These are phyloP conservation scores for Hypoxylon sp. DNA, from an alignment of 2,329 filamentous ascomycete genomes.

Conservation along the genomic window DNA sequence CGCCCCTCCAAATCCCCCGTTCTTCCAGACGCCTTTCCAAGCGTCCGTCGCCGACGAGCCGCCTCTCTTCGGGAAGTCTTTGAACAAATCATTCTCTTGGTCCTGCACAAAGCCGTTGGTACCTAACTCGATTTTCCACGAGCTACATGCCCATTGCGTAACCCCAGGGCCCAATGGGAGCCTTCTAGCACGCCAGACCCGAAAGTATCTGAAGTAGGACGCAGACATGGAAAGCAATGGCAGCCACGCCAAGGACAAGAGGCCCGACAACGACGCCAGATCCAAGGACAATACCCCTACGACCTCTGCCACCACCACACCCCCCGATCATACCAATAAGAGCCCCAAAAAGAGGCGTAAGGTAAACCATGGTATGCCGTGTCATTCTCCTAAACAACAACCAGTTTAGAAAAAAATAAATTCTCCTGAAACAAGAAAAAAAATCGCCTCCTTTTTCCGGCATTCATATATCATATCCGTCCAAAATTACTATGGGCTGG, in stretches of 20 bases:
- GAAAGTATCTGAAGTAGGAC: conserved; percentile 47
- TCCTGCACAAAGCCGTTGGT: conserved; percentile 58
- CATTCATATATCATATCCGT: conserved; percentile 43
- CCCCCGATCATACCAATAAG: conserved; percentile 54
- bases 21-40: conserved; percentile 22
- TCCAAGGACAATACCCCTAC: conserved; percentile 52
- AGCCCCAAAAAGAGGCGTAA: conserved; percentile 88
- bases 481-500: conserved; percentile 35
- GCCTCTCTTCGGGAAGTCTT: conserved; percentile 40
- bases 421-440: conserved; percentile 29
- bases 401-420: conserved; percentile 9
- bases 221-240: conserved; percentile 51
- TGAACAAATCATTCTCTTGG: conserved; percentile 48
- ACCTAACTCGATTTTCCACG: conserved; percentile 56
- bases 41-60: conserved; percentile 39
- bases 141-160: conserved; percentile 59
- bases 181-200: conserved; percentile 53
- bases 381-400: conserved; percentile 36
- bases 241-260: conserved; percentile 55
- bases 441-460: conserved; percentile 33
- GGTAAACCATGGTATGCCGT: conserved; percentile 83
- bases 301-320: conserved; percentile 45
- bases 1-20: conserved; percentile 36
- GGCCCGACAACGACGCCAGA: conserved; percentile 55
- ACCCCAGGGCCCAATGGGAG: conserved; percentile 59